phyloP scores from a whole-genome alignment of 139 green algal species.

The Chlorella sorokiniana region DNA sequence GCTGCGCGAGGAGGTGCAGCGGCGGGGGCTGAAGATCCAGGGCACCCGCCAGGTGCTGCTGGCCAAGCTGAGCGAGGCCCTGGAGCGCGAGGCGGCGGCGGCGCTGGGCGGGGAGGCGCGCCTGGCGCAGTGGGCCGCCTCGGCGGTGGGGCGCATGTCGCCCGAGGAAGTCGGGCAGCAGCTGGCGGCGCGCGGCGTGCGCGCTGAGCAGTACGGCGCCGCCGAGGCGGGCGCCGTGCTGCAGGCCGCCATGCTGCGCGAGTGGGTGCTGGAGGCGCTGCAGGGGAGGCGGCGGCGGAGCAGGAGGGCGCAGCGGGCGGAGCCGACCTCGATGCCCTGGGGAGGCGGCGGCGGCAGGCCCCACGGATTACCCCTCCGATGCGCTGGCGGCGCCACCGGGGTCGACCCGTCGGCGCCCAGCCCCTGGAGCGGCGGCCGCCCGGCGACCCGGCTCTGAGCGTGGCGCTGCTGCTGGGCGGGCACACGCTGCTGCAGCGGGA shows the following conservation, averaged over 20 bases:
- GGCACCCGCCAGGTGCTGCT: constrained; percentile 40
- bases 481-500: constrained; percentile 22
- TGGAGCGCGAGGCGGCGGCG: constrained; percentile 18
- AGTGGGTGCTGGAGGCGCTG: constrained; percentile 18
- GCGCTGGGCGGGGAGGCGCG: constrained; percentile 28
- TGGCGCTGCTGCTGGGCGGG: constrained; percentile 36
- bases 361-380: neutral
- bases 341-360: neutral
- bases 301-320: neutral
- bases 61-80: constrained; percentile 28
- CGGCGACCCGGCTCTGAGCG: constrained; percentile 27
- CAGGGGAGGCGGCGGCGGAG: neutral
- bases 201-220: neutral
- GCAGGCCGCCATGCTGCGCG: constrained; percentile 23
- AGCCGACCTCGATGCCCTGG: neutral
- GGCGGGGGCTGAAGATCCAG: constrained; percentile 18
- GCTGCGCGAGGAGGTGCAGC: constrained; percentile 22
- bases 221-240: neutral
- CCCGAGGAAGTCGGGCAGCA: constrained; percentile 20
- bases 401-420: neutral
- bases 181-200: constrained; percentile 4
- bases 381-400: neutral
- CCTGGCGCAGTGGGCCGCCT: constrained; percentile 29
- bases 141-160: constrained; percentile 30
- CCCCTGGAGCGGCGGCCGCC: neutral